These are phyloP conservation scores for Melanopsichium pennsylvanicum DNA, from an alignment of 1,284 basidiomycete genomes.

Conservation along the genomic window DNA sequence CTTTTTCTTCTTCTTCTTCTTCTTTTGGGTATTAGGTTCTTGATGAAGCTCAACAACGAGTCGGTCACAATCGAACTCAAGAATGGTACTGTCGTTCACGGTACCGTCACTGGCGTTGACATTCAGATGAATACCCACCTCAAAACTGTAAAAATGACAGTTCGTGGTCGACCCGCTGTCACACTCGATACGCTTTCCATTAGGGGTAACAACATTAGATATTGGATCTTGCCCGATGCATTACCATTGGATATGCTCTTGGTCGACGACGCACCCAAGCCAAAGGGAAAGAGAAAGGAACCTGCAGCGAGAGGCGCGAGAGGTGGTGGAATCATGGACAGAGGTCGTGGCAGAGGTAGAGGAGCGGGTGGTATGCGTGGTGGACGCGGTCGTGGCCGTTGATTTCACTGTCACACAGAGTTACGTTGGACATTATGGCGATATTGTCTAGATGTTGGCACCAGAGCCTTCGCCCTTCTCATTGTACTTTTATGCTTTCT, in stretches of 20 bases:
- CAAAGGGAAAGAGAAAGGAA: conserved; percentile 71
- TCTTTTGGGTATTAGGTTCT: conserved; percentile 73
- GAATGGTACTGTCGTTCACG: conserved; percentile 93
- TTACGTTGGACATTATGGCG: too few relatives aligned
- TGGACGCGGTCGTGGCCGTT: conserved; percentile 19
- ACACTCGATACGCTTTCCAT: conserved; percentile 68
- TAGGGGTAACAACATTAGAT: conserved; percentile 71
- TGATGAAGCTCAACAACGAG: conserved; percentile 99
- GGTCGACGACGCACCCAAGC: conserved; percentile 96
- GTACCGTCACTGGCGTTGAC: conserved; percentile 83
- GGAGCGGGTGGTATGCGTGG: conserved; percentile 28
- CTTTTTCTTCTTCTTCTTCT: neutral
- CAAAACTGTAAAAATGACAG: conserved; percentile 95
- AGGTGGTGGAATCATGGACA: conserved; percentile 38
- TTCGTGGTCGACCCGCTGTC: conserved; percentile 82
- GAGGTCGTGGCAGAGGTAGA: conserved; percentile 54
- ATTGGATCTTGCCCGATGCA: conserved; percentile 94
- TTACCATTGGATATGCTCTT: conserved; percentile 93
- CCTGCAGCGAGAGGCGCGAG: conserved; percentile 18
- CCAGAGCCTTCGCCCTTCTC: too few relatives aligned
- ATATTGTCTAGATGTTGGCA: too few relatives aligned
- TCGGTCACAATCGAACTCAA: conserved; percentile 98
- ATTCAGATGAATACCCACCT: conserved; percentile 88
- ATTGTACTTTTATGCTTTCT: too few relatives aligned
- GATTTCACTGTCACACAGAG: neutral